Evolutionary conservation across 179 eudicot genomes (phyloP), one percentile per base, ranked within the genome.

Genomic region (Dionaea muscipula): DNA sequence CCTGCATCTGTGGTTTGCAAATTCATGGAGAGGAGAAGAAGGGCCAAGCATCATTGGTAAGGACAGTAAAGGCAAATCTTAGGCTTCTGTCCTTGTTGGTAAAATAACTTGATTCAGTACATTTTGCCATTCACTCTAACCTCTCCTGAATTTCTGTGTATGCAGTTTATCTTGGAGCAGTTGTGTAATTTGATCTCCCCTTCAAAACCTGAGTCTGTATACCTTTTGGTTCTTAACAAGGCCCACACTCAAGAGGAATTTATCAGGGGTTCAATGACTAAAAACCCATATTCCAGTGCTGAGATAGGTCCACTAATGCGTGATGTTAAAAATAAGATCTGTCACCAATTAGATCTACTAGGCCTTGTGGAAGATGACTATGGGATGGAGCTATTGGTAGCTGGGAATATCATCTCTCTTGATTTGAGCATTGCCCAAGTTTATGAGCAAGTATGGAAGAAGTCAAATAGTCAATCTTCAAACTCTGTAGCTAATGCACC

Each of bases 231-330:
- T 57, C 83, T 93, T 59, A 93, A 93, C 72, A 93, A 93, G 72
- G 94, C 95, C 46, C 99, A 93, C 70, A 93, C 99, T 28, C 99
- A 93, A 63, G 99, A 93, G 71, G 99, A 93, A 75, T 93, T 88
- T 73, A 93, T 93, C 56, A 72, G 99, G 72, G 99, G 99, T 41
- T 88, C 96, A 60, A 93, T 93, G 99, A 93, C 96, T 43, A 88
- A 88, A 68, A 93, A 85, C 77, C 99, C 99, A 26, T 93, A 93
- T 78, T 85, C 99, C 48, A 93, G 96, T 75, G 72, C 80, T 66
- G 99, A 93, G 78, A 76, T 93, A 64, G 99, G 99, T 63, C 95
- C 96, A 31, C 70, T 93, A 49, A 93, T 93, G 99, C 96, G 99
- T 71, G 99, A 93, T 73, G 99, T 83, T n/a, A 93, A 93, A 72